Conservation (phyloP, 495 filamentous ascomycete genomes). For the Penicillium arizonense region DNA sequence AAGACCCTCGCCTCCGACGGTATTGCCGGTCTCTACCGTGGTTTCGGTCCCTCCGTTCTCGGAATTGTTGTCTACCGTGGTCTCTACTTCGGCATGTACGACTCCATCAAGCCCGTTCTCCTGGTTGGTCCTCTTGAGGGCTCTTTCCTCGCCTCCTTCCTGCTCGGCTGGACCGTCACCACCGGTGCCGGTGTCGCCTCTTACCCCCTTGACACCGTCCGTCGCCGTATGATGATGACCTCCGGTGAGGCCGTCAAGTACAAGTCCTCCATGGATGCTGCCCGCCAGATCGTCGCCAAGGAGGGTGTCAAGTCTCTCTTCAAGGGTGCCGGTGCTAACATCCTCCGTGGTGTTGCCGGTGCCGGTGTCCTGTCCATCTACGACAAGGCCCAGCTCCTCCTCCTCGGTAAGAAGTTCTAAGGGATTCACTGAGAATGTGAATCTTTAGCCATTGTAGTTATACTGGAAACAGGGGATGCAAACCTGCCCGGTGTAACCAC, state of each 20-base stretch:
- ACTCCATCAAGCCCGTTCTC: slow-evolving; percentile 98
- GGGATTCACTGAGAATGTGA: slow-evolving; percentile 34
- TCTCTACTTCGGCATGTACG: slow-evolving; percentile 99
- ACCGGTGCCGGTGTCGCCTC: slow-evolving; percentile 99
- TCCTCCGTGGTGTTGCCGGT: slow-evolving; percentile 99
- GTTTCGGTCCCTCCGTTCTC: slow-evolving; percentile 97
- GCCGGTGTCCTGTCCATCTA: slow-evolving; percentile 99
- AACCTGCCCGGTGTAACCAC: slow-evolving; percentile 24
- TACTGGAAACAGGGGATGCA: slow-evolving; percentile 38
- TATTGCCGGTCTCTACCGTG: slow-evolving; percentile 99
- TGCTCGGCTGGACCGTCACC: slow-evolving; percentile 98
- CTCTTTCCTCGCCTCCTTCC: slow-evolving; percentile 99
- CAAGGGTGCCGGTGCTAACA: slow-evolving; percentile 99
- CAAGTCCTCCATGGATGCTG: slow-evolving; percentile 90
- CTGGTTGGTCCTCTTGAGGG: slow-evolving; percentile 88
- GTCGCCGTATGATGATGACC: slow-evolving; percentile 99
- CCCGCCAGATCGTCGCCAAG: slow-evolving; percentile 90
- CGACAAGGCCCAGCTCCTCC: slow-evolving; percentile 95
- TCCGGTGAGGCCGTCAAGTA: slow-evolving; percentile 98
- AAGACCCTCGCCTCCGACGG: slow-evolving; percentile 98
- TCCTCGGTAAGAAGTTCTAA: slow-evolving; percentile 99
- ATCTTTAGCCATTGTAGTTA: slow-evolving; percentile 22
- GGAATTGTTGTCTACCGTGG: slow-evolving; percentile 99
- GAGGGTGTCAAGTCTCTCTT: slow-evolving; percentile 98
- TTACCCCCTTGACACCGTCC: slow-evolving; percentile 98